These are phyloP conservation scores for Zoysia matrella DNA, from an alignment of 202 grass and related monocot species.

Conservation along the genomic window DNA sequence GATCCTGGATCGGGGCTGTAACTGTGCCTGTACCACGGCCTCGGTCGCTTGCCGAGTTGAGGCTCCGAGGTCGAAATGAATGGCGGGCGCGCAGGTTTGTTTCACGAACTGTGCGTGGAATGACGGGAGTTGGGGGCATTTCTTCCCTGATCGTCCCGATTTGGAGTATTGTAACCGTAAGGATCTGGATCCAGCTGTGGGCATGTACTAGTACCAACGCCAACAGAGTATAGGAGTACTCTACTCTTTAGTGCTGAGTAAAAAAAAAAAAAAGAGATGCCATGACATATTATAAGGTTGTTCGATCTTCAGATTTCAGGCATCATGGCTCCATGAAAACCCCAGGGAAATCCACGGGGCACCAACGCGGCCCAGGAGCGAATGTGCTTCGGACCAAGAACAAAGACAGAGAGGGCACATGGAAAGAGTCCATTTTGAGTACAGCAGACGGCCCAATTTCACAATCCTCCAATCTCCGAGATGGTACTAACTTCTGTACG, in stretches of 20 bases:
- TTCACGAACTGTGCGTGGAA: conserved; percentile 6
- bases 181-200: not conserved
- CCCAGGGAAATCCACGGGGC: not conserved
- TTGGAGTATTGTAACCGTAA: not conserved
- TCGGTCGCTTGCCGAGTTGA: not conserved
- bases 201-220: not conserved
- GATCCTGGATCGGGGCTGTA: too few species aligned
- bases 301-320: too few species aligned
- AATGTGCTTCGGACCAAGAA: not conserved
- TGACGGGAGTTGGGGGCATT: not conserved
- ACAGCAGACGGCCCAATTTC: not conserved
- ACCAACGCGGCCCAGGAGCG: not conserved
- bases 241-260: not conserved
- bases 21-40: not conserved
- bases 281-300: not conserved
- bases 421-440: not conserved
- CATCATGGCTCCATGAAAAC: not conserved
- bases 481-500: too few species aligned
- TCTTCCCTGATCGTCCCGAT: not conserved
- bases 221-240: too few species aligned
- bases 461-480: too few species aligned
- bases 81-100: conserved; percentile 6
- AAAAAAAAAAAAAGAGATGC: not conserved
- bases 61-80: conserved; percentile 18
- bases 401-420: not conserved